Evolutionary conservation across 1,139 yeast species (phyloP).

Genomic region (Pichia sp.): DNA sequence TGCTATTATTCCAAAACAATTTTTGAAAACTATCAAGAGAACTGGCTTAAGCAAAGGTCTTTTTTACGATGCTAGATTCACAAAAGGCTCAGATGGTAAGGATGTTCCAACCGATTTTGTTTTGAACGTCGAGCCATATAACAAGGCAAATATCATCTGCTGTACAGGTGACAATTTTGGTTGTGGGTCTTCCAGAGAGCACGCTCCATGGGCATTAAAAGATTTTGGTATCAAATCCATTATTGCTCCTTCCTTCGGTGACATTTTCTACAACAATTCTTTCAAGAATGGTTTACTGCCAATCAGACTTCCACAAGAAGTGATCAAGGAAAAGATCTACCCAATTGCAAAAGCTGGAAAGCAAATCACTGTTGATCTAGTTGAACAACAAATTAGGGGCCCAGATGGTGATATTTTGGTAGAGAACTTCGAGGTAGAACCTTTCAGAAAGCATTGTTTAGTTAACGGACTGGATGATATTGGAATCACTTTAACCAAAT

Average conservation of each 20-base stretch:
- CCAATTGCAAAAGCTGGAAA: slow-evolving; percentile 78
- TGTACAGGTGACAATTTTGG: slow-evolving; percentile 97
- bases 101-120: slow-evolving; percentile 83
- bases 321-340: slow-evolving; percentile 62
- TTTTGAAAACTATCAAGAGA: slow-evolving; percentile 93
- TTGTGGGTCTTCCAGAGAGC: slow-evolving; percentile 98
- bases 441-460: slow-evolving; percentile 90
- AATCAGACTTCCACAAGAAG: slow-evolving; percentile 75
- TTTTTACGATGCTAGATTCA: slow-evolving; percentile 84
- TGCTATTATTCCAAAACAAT: slow-evolving; percentile 97
- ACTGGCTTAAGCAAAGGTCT: slow-evolving; percentile 87
- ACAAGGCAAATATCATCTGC: slow-evolving; percentile 72
- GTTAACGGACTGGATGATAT: slow-evolving; percentile 94
- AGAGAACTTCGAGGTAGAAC: slow-evolving; percentile 80
- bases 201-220: slow-evolving; percentile 98
- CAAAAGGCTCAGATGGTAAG: slow-evolving; percentile 63
- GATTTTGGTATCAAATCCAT: slow-evolving; percentile 95
- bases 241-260: slow-evolving; percentile 98
- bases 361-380: slow-evolving; percentile 73
- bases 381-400: slow-evolving; percentile 74
- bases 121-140: slow-evolving; percentile 79
- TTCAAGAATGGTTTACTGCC: slow-evolving; percentile 93
- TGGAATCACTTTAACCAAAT: slow-evolving; percentile 91
- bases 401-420: slow-evolving; percentile 70
- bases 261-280: slow-evolving; percentile 94